Percentiles rank a stretch among this genome's conserved stretches.
Evolutionary conservation across 768 basidiomycete species (phyloP).

Genomic region (Cystofilobasidium ferigula): DNA sequence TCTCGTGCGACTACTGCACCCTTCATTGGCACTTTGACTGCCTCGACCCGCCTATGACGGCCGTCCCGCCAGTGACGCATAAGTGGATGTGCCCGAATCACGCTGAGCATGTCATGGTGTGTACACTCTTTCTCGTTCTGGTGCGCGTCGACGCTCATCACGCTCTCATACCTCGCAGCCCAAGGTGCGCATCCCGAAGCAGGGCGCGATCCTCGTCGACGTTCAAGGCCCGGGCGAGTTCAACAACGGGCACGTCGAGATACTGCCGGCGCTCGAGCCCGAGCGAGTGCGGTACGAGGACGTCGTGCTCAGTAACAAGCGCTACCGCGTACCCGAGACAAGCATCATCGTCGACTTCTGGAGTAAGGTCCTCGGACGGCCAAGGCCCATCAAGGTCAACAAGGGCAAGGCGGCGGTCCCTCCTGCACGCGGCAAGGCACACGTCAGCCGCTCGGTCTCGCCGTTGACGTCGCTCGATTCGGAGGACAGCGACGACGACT

Average conservation of each 20-base stretch:
- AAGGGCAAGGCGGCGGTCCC: not conserved
- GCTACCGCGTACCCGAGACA: slow-evolving; percentile 19
- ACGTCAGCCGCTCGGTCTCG: not conserved
- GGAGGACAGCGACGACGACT: too few species aligned
- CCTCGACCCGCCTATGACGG: slow-evolving; percentile 73
- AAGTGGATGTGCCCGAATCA: slow-evolving; percentile 99
- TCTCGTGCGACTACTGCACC: slow-evolving; percentile 90
- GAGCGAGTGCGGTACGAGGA: slow-evolving; percentile 16
- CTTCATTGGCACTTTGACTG: slow-evolving; percentile 97
- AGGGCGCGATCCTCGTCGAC: slow-evolving; percentile 7
- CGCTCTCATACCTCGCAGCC: not conserved
- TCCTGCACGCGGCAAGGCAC: not conserved
- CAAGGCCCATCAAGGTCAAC: not conserved
- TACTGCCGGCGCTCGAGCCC: slow-evolving; percentile 8
- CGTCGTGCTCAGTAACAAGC: slow-evolving; percentile 16
- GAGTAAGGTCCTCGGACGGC: slow-evolving; percentile 1
- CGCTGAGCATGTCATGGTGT: slow-evolving; percentile 69
- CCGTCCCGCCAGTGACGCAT: slow-evolving; percentile 72
- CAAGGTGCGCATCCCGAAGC: slow-evolving; percentile 15
- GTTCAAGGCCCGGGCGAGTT: not conserved
- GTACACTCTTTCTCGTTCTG: too few species aligned
- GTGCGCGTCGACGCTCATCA: not conserved
- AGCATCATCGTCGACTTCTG: slow-evolving; percentile 20
- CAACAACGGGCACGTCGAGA: slow-evolving; percentile 25
- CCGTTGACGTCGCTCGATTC: slow-evolving; percentile 10